Base-by-base conservation (phyloP, 257 asterid genomes). In the Orobanche coerulescens region DNA sequence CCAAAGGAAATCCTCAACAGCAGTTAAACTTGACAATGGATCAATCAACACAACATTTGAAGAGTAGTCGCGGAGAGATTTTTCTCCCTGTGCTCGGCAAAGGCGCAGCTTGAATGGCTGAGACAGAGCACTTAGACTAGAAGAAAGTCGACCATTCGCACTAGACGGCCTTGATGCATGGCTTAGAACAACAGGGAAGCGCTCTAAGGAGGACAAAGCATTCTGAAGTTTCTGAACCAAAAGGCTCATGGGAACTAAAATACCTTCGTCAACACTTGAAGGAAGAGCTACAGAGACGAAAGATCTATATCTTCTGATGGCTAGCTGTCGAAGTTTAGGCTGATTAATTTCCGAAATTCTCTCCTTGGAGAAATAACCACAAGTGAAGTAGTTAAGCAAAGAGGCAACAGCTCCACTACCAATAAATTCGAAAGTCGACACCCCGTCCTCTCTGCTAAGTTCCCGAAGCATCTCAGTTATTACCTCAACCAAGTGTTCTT, bases 51-150 rank as follows among this genome's bases (percentile, higher is more conserved):
- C 97, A 62, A 94, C 79, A 72, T 90, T 87, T 24, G 99, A 89
- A 5, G 99, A 94, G 82, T 94, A 94, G 73, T 94, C 99, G 31
- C 95, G 97, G 2, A 94, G 95, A 70, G 95, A 83, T 76, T 87
- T 90, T 60, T 94, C 99, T 71, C 95, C 99, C 43, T 78, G 82
- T 33, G 94, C 95, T 74, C 99, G 79, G 62, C 99, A 94, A 62
- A 94, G 99, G 56, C 99, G 95, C 66, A 94, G 78, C 84, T 94
- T 94, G 48, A 90, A 80, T 47, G 97, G 97, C 66, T 87, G 96
- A 14, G 97, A 77, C 49, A 94, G 81, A 63, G 91, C 95, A 78
- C 88, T 78, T 62, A 87, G 75, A 69, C 99, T 97, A 73, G 97
- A 94, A 69, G 97, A 84, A 69, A 89, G 96, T 24, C 95, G 92